These are phyloP conservation scores for Fraxinus excelsior DNA, from an alignment of 257 asterid genomes.

Conservation along the genomic window DNA sequence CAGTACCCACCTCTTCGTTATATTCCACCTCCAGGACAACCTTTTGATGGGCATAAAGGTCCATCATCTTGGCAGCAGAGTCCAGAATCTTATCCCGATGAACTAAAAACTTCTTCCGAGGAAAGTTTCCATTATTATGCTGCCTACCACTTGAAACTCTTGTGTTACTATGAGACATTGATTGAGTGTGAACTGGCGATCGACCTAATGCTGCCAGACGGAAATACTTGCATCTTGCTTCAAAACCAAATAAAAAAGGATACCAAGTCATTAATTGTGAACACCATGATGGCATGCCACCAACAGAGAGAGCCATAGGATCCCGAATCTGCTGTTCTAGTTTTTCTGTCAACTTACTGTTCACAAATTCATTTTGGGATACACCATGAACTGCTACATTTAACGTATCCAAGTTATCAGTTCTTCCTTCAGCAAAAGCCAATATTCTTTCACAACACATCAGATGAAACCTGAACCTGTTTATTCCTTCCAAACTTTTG, in stretches of 20 bases:
- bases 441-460: conserved; percentile 51
- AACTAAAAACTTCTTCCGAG: conserved; percentile 77
- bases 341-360: conserved; percentile 78
- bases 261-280: conserved; percentile 66
- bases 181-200: conserved; percentile 41
- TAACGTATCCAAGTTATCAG: conserved; percentile 44
- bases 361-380: conserved; percentile 70
- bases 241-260: conserved; percentile 84
- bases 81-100: conserved; percentile 72
- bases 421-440: conserved; percentile 61
- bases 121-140: conserved; percentile 42
- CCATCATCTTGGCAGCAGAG: conserved; percentile 85
- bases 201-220: conserved; percentile 63
- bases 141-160: conserved; percentile 53
- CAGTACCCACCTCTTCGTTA: conserved; percentile 94
- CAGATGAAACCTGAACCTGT: conserved; percentile 67
- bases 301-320: conserved; percentile 63
- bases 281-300: conserved; percentile 94
- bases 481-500: conserved; percentile 72
- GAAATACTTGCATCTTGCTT: conserved; percentile 82
- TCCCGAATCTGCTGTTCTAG: conserved; percentile 91
- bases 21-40: conserved; percentile 86
- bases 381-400: conserved; percentile 41
- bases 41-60: conserved; percentile 54
- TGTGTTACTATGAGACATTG: conserved; percentile 33